Base-by-base conservation (phyloP, 371 early-diverging fungal genomes). In the Haplosporangium sp. region DNA sequence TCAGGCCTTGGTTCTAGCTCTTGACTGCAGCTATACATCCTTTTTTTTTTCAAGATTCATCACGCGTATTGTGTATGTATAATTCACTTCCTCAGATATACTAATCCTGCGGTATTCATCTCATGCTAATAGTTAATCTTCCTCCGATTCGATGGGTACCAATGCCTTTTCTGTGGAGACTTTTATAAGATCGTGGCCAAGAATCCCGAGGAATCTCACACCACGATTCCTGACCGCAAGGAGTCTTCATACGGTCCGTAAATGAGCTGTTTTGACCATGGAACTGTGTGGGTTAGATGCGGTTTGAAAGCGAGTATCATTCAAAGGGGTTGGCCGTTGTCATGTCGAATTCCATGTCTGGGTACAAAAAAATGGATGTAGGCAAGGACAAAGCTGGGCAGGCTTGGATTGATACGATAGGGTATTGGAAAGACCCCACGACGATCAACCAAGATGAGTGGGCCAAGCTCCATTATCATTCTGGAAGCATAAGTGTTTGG, bases 181-280 rank as follows among this genome's bases (percentile, higher is more conserved):
- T 59, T 77, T 21, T 82, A 77, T 46, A 74, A 69, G 5, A 59
- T 72, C n/a, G 69, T 64, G 12, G 52, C 75, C 46, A 74, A 62
- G 21, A 58, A 53, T 13, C 13, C 43, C 6, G 38, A 64, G 7
- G 69, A 74, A 21, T 57, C 67, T 21, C 55, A 64, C 21, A 66
- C 74, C 1, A 62, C 69, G 13, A 50, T 65, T 42, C 65, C 63
- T 16, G 59, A 62, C 11, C 64, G 67, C 45, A 68, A 74, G 42
- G 77, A 64, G 11, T 81, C 71, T 23, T 82, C 82, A 18, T 83
- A 76, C 37, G 85, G 85, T 12, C n/a, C 73, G 16, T 83, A 85
- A 43, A 61, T 72, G 45, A 83, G 82, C 37, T 85, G 83, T 60
- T 80, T 83, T 57, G 80, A 85, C 57, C 82, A 85, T 54, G 71